Evolutionary conservation across 495 filamentous ascomycete species (phyloP).

Genomic region (Evernia prunastri): DNA sequence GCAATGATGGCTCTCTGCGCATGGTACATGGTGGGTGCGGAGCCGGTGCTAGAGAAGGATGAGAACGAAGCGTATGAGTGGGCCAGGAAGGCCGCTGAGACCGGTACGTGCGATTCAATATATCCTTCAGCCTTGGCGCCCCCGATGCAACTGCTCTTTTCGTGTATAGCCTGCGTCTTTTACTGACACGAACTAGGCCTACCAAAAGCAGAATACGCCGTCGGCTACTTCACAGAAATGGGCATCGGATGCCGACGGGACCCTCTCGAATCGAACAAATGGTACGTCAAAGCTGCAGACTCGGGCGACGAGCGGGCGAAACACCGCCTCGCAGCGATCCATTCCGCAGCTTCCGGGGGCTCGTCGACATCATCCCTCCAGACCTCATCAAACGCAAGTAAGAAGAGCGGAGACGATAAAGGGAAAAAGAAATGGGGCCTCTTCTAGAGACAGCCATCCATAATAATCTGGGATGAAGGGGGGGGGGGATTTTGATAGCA

Average conservation of each 20-base stretch:
- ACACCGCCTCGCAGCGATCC: constrained; percentile 77
- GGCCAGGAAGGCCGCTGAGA: constrained; percentile 78
- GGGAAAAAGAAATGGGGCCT: constrained; percentile 23
- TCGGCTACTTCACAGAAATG: constrained; percentile 98
- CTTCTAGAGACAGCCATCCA: constrained; percentile 8
- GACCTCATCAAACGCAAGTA: constrained; percentile 17
- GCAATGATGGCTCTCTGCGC: constrained; percentile 99
- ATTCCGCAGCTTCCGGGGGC: constrained; percentile 71
- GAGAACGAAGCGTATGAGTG: constrained; percentile 96
- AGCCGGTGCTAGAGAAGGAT: constrained; percentile 87
- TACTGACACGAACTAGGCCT: constrained; percentile 49
- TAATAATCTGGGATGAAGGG: not conserved
- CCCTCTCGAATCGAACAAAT: constrained; percentile 89
- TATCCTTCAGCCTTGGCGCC: not conserved
- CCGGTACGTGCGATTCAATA: constrained; percentile 51
- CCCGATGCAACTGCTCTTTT: not conserved
- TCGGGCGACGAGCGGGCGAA: constrained; percentile 85
- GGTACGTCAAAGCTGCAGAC: constrained; percentile 96
- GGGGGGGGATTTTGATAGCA: not conserved
- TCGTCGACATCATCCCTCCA: constrained; percentile 35
- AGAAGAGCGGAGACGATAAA: constrained; percentile 17
- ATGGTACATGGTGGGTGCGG: constrained; percentile 96
- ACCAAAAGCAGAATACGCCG: constrained; percentile 89
- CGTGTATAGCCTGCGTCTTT: not conserved
- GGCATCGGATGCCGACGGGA: constrained; percentile 93